Conservation (phyloP, 768 basidiomycete genomes). For the Favolaschia claudopus region DNA sequence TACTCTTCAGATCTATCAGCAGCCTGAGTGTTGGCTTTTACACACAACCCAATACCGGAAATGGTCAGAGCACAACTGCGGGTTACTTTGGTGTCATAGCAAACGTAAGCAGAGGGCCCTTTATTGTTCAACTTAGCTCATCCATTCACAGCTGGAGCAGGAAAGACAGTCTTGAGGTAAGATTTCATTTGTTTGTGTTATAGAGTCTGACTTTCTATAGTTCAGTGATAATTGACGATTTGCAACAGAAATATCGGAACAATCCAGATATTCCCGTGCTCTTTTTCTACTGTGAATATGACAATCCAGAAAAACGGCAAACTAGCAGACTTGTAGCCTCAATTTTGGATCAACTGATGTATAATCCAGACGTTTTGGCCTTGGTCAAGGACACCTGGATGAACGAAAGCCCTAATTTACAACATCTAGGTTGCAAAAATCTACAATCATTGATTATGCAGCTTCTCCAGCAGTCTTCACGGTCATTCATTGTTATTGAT, state of each 20-base stretch:
- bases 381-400: conserved; percentile 19
- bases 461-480: conserved; percentile 6
- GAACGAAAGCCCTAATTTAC: conserved; percentile 7
- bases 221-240: conserved; percentile 12
- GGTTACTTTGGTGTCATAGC: conserved; percentile 17
- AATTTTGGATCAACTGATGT: conserved; percentile 17
- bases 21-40: conserved; percentile 19
- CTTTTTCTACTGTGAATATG: conserved; percentile 20
- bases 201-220: not conserved
- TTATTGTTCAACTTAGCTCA: not conserved
- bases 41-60: not conserved
- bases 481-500: conserved; percentile 17
- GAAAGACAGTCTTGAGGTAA: conserved; percentile 19
- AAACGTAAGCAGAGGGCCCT: conserved; percentile 24
- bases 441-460: conserved; percentile 13
- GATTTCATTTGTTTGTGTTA: not conserved
- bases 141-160: conserved; percentile 3
- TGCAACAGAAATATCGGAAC: not conserved
- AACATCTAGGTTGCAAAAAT: conserved; percentile 12
- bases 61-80: not conserved
- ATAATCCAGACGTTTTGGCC: conserved; percentile 6
- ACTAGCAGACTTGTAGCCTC: conserved; percentile 14
- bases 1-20: conserved; percentile 3
- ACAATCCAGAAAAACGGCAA: conserved; percentile 7
- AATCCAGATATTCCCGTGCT: conserved; percentile 11